phyloP scores from a whole-genome alignment of 257 asterid species.

The Solanum rostratum region DNA sequence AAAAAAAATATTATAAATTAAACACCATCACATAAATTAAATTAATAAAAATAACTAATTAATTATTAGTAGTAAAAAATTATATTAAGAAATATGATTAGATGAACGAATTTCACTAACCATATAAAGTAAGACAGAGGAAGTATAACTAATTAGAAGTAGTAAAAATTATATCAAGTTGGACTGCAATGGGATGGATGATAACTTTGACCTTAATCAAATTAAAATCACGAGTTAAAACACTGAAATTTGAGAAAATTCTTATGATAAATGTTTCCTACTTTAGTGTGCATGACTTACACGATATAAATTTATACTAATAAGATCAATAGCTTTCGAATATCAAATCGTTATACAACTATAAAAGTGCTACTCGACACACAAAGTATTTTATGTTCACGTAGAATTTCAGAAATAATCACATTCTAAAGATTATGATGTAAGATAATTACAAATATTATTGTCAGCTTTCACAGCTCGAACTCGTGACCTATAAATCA shows the following conservation, averaged over 20 bases:
- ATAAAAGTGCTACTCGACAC: rapidly evolving
- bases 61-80: background rate
- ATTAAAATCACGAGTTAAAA: background rate
- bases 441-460: background rate
- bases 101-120: background rate
- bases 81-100: background rate
- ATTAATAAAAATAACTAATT: background rate
- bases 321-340: background rate
- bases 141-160: background rate
- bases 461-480: rapidly evolving
- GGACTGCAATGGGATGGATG: background rate
- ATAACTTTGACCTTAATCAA: background rate
- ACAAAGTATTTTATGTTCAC: background rate
- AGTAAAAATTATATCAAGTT: background rate
- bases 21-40: background rate
- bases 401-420: rapidly evolving
- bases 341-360: background rate
- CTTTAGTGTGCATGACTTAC: background rate
- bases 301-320: background rate
- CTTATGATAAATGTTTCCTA: rapidly evolving
- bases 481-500: background rate
- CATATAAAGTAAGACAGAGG: background rate
- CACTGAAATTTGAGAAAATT: background rate
- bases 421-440: background rate
- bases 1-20: rapidly evolving